A percentile compares a stretch with the other conserved stretches of the same genome.
Evolutionary conservation across 2,329 filamentous ascomycete species (phyloP).

Genomic region (Alternaria gansuensis): DNA sequence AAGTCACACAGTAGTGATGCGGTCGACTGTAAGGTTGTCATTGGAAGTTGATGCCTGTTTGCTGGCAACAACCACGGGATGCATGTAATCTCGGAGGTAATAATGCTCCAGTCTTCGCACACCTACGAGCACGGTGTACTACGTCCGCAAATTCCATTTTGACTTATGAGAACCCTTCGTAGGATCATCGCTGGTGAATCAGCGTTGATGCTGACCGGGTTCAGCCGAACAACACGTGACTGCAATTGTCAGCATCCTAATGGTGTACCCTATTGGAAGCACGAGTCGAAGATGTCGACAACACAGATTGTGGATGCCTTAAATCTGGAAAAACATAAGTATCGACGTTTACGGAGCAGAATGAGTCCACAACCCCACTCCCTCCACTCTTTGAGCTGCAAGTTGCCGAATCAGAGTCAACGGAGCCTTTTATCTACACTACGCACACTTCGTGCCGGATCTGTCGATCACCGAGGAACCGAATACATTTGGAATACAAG

Average conservation of each 20-base stretch:
- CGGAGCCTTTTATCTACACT: slow-evolving; percentile 11
- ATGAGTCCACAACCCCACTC: slow-evolving; percentile 1
- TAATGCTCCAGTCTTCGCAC: not conserved
- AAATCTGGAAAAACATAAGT: not conserved
- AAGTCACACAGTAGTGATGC: not conserved
- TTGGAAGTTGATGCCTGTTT: not conserved
- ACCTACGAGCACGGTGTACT: not conserved
- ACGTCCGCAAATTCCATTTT: not conserved
- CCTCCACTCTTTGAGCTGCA: slow-evolving; percentile 2
- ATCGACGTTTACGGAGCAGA: not conserved
- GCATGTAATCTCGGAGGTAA: not conserved
- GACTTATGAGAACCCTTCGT: not conserved
- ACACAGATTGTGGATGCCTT: slow-evolving; percentile 5
- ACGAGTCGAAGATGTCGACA: not conserved
- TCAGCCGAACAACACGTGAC: slow-evolving; percentile 14
- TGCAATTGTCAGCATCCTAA: slow-evolving; percentile 6
- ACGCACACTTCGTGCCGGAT: slow-evolving; percentile 12
- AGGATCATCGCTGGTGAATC: not conserved
- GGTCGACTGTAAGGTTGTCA: not conserved
- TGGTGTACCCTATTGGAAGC: not conserved
- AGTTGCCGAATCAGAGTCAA: slow-evolving; percentile 15
- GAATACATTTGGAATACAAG: slow-evolving; percentile 9
- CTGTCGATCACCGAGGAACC: slow-evolving; percentile 18
- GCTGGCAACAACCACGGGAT: no score
- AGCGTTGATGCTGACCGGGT: not conserved